Base-by-base conservation (phyloP, 805 yeast genomes). In the Ogataea haglerorum region DNA sequence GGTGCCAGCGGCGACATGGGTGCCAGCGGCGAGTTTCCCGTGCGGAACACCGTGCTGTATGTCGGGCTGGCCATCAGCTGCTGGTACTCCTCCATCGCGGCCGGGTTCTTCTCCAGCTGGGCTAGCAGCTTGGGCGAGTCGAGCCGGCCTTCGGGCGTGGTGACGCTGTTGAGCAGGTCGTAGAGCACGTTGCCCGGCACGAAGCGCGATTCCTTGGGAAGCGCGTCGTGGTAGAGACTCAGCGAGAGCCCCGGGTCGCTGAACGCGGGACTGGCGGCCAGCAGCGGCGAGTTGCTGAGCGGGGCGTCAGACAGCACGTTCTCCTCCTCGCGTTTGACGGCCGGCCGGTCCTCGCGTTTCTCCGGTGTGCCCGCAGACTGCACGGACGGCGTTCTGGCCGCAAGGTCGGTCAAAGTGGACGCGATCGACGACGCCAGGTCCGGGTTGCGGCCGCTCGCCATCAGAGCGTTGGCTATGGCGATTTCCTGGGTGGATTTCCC, bases 401-500 rank as follows among this genome's bases (percentile, higher is more conserved):
- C 54, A 2, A 59, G 28, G 5, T 51, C 56, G 31, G 51, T 49
- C n/a, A 54, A 22, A 2, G 55, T 48, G n/a, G 59, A 49, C 5
- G 56, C 58, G 4, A 55, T 46, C 9, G 58, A 53, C 12, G 57
- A 47, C 3, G 64, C 63, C 17, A 64, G 57, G 6, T 61, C 65
- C 0, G 82, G 82, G 38, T 74, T 75, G 29, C 69, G 62, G 0
- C 82, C 82, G 46, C 67, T 60, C 5, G 72, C 69, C 14, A 74
- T 69, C 14, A 73, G 55, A n/a, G 69, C 72, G 45, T 69, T 70
- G 15, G 75, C 79, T 18, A 65, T 56, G 42, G 78, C 73, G 23
- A 78, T 69, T 37, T 75, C 78, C 38, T 65, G 61, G 4, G 76
- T 62, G 0, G 80, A 64, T 49, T 69, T 75, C 0, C 83, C 84